Evolutionary conservation across 208 protist genomes (phyloP).

Genomic region (Wallacemonas sp.): DNA sequence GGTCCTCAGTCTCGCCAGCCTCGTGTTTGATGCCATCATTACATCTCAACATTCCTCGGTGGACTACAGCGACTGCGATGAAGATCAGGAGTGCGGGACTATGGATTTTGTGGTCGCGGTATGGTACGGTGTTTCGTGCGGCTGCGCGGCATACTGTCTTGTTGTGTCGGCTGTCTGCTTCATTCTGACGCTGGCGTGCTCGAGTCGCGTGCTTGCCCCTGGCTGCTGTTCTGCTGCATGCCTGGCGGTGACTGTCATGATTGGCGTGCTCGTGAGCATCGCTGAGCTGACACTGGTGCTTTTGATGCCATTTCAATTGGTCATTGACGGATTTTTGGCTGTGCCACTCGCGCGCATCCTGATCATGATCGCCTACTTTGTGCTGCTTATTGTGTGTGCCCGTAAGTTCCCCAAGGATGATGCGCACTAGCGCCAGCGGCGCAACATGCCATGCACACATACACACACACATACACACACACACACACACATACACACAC

Average conservation of each 20-base stretch:
- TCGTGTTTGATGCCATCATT: neutral
- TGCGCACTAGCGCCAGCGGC: constrained; percentile 1
- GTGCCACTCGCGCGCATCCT: neutral
- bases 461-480: too few relatives aligned
- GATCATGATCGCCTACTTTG: constrained; percentile 2
- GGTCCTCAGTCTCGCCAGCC: neutral
- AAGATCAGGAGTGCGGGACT: neutral
- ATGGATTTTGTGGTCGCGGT: neutral
- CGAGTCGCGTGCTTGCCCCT: constrained; percentile 3
- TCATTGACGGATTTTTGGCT: neutral
- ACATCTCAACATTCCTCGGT: neutral
- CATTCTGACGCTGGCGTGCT: neutral
- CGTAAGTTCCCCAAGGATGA: neutral
- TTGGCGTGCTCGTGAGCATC: neutral
- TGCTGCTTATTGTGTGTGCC: neutral
- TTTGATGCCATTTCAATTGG: neutral
- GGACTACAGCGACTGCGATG: neutral
- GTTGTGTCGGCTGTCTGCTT: constrained; percentile 8
- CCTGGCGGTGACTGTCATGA: neutral
- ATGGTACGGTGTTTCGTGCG: neutral
- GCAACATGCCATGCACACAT: neutral
- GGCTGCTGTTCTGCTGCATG: constrained; percentile 7
- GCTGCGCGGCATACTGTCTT: neutral
- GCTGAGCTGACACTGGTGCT: neutral
- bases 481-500: too few relatives aligned